phyloP scores from a whole-genome alignment of 1,284 basidiomycete species.

The Dichomitus squalens region DNA sequence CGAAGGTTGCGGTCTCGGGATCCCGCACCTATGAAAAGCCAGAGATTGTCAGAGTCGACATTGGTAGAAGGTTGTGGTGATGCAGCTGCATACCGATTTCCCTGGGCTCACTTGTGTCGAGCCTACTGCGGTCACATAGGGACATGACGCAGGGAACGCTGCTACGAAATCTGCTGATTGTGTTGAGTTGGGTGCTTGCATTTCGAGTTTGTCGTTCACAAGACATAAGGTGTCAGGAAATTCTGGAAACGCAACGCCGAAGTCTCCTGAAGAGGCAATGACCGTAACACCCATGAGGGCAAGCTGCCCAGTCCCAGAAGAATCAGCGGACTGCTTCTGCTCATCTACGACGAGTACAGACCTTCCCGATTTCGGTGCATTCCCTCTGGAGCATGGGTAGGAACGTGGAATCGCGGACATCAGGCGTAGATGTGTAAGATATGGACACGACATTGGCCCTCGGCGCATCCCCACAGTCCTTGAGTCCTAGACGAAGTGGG shows the following conservation, averaged over 20 bases:
- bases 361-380: conserved; percentile 42
- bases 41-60: background rate
- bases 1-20: conserved; percentile 19
- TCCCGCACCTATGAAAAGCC: conserved; percentile 6
- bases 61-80: background rate
- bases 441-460: conserved; percentile 40
- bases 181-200: no score
- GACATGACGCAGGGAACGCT: conserved; percentile 38
- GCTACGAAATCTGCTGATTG: conserved; percentile 19
- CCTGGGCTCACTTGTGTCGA: conserved; percentile 56
- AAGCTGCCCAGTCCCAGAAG: conserved; percentile 23
- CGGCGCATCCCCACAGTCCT: conserved; percentile 38
- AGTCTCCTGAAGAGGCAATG: conserved; percentile 22
- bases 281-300: conserved; percentile 21
- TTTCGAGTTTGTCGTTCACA: background rate
- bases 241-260: conserved; percentile 9
- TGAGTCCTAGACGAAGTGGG: conserved; percentile 37
- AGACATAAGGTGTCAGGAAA: conserved; percentile 42
- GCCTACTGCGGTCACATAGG: conserved; percentile 64
- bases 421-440: conserved; percentile 39
- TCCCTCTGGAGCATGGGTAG: conserved; percentile 31
- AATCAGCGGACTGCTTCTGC: background rate
- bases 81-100: conserved; percentile 37
- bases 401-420: conserved; percentile 31
- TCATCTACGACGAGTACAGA: conserved; percentile 21